A percentile compares a stretch with the other conserved stretches of the same genome.
phyloP scores from a whole-genome alignment of 352 stramenopile species.

The Ochromonadaceae sp. region DNA sequence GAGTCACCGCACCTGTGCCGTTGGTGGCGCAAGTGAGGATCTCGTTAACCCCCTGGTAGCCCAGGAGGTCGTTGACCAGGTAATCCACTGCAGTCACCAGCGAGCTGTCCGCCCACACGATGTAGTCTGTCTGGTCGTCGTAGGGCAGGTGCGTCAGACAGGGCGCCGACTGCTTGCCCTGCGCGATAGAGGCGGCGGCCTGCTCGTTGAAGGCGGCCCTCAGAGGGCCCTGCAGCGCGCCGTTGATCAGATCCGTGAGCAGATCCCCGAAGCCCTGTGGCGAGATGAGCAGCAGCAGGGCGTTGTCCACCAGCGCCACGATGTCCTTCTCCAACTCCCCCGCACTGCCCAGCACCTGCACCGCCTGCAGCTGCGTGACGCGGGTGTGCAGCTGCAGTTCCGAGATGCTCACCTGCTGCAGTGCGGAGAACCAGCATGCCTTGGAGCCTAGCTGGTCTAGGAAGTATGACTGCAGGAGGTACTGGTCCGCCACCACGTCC shows the following conservation, averaged over 20 bases:
- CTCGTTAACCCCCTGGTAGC: constrained; percentile 2
- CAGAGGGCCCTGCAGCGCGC: background rate
- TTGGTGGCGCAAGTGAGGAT: constrained; percentile 2
- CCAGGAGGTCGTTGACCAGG: constrained; percentile 2
- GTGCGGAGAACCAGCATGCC: background rate
- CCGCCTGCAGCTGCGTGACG: background rate
- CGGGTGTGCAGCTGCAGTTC: background rate
- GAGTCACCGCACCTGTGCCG: background rate
- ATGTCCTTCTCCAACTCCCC: background rate
- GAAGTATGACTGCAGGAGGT: background rate
- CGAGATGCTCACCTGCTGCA: background rate
- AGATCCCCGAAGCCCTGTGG: background rate
- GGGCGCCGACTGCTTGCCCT: background rate
- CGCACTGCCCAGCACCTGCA: background rate
- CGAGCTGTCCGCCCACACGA: background rate
- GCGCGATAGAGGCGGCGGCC: background rate
- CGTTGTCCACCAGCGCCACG: background rate
- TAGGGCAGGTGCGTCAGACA: constrained; percentile 8
- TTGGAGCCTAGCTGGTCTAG: background rate
- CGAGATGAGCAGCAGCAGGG: background rate
- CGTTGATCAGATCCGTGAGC: background rate
- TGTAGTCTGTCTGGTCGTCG: background rate
- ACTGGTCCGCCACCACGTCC: background rate
- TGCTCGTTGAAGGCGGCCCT: background rate
- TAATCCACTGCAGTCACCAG: background rate